Base-by-base conservation (phyloP, 2,329 filamentous ascomycete genomes). In the Colletotrichum musicola region DNA sequence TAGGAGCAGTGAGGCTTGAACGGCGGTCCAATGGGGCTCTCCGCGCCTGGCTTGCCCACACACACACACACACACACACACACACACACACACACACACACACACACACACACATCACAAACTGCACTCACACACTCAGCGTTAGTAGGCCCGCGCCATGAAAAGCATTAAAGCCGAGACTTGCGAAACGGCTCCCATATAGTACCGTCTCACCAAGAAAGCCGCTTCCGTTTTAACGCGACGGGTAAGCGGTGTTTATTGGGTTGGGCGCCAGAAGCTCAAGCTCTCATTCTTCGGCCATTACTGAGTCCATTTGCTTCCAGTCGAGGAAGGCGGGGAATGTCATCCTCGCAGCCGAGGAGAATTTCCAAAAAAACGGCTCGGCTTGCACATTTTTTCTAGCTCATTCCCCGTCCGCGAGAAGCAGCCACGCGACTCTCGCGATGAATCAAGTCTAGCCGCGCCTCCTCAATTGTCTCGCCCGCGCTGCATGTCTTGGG, bases 371-470 rank as follows among this genome's bases (percentile, higher is more conserved):
- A 22, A 12, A 54, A 35, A 54, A 38, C 51, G 30, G 27, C 51
- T 54, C 51, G 51, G 51, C 51, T 38, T 18, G 51, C 57, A 49
- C 57, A 50, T 61, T 51, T 30, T 20, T 49, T 49, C 44, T 16
- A 16, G 30, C 58, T 61, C 2, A 13, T 42, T 30, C 35, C 22
- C 51, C 30, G 4, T 35, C 20, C 38, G 30, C 47, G 35, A 61
- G 14, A 22, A 30, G 6, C 38, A 62, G 59, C 59, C 59, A 62
- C 59, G 49, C 59, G 59, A 62, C 59, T 62, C 59, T 62, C 40
- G 18, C 44, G 18, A 54, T 30, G 22, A 44, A 54, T 44, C 18
- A 30, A 54, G 59, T 22, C 14, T 54, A 35, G 59, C 38, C 47
- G 38, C 46, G 22, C 3, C 22, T 25, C 18, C 49, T 1, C 49